Percentiles rank a stretch among this genome's conserved stretches.
These are phyloP conservation scores for Hypoxylon sp. DNA, from an alignment of 2,329 filamentous ascomycete species.

Conservation along the genomic window DNA sequence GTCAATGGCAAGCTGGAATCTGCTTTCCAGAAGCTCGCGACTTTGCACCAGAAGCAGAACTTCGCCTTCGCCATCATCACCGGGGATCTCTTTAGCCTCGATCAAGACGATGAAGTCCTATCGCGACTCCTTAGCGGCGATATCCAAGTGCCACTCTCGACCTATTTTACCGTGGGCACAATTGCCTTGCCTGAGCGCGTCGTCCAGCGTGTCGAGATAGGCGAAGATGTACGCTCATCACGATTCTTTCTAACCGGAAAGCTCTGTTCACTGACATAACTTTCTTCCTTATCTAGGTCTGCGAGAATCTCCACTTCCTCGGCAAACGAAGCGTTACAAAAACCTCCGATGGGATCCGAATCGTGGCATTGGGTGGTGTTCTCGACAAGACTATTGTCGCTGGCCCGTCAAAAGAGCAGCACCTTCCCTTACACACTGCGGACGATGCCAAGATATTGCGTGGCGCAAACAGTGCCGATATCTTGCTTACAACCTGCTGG, in stretches of 20 bases:
- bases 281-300: slow-evolving; percentile 64
- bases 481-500: slow-evolving; percentile 90
- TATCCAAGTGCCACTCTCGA: slow-evolving; percentile 81
- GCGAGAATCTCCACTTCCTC: slow-evolving; percentile 90
- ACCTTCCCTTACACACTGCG: slow-evolving; percentile 81
- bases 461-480: slow-evolving; percentile 83
- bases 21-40: slow-evolving; percentile 82
- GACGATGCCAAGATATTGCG: slow-evolving; percentile 81
- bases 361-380: slow-evolving; percentile 86
- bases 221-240: slow-evolving; percentile 64
- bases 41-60: slow-evolving; percentile 85
- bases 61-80: slow-evolving; percentile 88
- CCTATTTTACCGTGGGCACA: slow-evolving; percentile 89
- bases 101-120: slow-evolving; percentile 70
- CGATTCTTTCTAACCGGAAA: not conserved
- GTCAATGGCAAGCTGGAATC: slow-evolving; percentile 82
- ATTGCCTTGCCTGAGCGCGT: slow-evolving; percentile 77
- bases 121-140: slow-evolving; percentile 77
- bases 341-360: slow-evolving; percentile 87
- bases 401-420: slow-evolving; percentile 76
- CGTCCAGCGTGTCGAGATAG: slow-evolving; percentile 77
- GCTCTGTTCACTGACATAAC: not conserved
- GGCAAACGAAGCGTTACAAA: slow-evolving; percentile 89
- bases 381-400: slow-evolving; percentile 71
- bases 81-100: slow-evolving; percentile 82